Conservation (phyloP, 23 red algal species). For the Chondrus crispus region DNA sequence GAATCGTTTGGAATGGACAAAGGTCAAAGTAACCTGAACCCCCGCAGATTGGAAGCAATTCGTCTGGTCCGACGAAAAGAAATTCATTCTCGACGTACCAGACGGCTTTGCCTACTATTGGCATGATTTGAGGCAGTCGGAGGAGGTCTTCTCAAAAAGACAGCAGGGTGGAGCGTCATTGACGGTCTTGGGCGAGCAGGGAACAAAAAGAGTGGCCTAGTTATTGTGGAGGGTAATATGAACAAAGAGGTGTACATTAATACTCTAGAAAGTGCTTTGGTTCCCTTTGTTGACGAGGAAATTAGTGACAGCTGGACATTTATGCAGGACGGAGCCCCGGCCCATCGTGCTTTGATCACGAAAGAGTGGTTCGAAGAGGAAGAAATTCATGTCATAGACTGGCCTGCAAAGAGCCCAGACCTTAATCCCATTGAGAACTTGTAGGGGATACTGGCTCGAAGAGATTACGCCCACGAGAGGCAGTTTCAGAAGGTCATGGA, state of each 20-base stretch:
- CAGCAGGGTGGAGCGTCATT: not conserved
- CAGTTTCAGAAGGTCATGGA: not conserved
- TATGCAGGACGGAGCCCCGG: not conserved
- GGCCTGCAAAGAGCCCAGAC: not conserved
- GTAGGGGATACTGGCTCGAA: not conserved
- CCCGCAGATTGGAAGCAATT: not conserved
- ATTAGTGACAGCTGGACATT: not conserved
- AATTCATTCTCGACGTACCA: not conserved
- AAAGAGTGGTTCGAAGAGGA: not conserved
- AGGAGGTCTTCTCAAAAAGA: not conserved
- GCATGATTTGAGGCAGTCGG: not conserved
- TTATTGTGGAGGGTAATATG: not conserved
- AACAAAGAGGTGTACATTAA: not conserved
- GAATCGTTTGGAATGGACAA: not conserved
- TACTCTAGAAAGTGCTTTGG: not conserved
- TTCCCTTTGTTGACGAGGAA: not conserved
- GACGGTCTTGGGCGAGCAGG: not conserved
- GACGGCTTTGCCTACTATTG: not conserved
- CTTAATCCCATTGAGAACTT: not conserved
- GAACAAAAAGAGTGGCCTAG: not conserved
- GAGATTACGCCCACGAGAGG: not conserved
- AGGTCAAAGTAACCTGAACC: not conserved
- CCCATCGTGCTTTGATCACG: not conserved
- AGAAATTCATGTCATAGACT: not conserved
- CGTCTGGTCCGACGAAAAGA: not conserved